Evolutionary conservation across 805 yeast genomes (phyloP), one percentile per base, ranked within the genome.

Genomic region (Candida gorgasii): DNA sequence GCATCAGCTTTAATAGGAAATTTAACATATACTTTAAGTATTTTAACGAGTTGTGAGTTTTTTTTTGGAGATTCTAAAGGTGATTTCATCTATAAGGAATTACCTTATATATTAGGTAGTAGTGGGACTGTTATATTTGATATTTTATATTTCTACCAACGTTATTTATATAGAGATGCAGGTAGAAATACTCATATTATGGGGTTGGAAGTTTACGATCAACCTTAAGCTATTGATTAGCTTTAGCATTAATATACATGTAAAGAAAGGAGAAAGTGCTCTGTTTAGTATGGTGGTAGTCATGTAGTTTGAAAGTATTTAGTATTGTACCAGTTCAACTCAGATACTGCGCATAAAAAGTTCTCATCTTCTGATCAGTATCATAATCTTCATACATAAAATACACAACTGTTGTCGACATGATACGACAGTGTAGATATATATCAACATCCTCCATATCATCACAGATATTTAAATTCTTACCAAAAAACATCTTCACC

Each of bases 51-150:
- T 36, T 75, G 86, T 63, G 70, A 71, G 11, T 80, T 79, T 36
- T 39, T 60, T 4, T 49, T 42, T 32, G 57, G 53, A 4, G 63
- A 61, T 1, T 63, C 69, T 30, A 68, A 65, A 50, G 5, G 44
- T 19, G 64, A 50, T 6, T 90, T 86, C 55, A 62, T 89, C 19
- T 50, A 67, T 49, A 81, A 79, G 36, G 96, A 89, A 54, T 58
- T 88, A 40, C 96, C 97, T 0, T 90, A 83, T 56, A 72, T 92
- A 23, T 55, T 89, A 18, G 97, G 97, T 1, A 82, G 93, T 50
- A 76, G 88, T 0, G 97, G 97, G 6, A 89, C 97, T 0, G 75
- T 89, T 14, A 50, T 80, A 2, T 89, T 90, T 61, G 97, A 90
- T 59, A 46, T 81, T 28, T 64, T 79, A 3, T 84, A 83, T 57